Conservation (phyloP, 768 basidiomycete genomes). For the Boletus coccyginus region DNA sequence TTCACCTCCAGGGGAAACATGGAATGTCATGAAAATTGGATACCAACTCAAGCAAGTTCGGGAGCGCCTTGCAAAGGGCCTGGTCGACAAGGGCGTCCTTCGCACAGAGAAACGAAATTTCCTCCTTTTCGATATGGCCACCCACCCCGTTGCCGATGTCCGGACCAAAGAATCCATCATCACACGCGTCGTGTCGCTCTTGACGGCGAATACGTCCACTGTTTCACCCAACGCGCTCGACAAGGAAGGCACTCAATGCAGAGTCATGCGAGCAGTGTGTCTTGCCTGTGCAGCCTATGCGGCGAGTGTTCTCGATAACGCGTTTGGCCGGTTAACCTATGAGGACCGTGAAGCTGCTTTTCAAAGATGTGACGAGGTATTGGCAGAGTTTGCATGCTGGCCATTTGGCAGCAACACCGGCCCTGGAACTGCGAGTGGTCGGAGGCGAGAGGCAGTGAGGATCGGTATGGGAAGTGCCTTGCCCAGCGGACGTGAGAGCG, state of each 20-base stretch:
- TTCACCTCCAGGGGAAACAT: slow-evolving; percentile 80
- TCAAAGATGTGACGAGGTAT: slow-evolving; percentile 88
- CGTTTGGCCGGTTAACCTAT: slow-evolving; percentile 82
- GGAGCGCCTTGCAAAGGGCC: slow-evolving; percentile 93
- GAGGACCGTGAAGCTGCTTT: slow-evolving; percentile 95
- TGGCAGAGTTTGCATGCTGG: slow-evolving; percentile 89
- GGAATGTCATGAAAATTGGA: slow-evolving; percentile 99
- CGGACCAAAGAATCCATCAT: slow-evolving; percentile 87
- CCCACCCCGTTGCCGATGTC: slow-evolving; percentile 93
- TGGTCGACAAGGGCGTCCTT: slow-evolving; percentile 98
- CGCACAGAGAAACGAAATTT: slow-evolving; percentile 99
- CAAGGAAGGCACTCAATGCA: slow-evolving; percentile 77
- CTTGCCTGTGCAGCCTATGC: slow-evolving; percentile 92
- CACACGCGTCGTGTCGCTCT: slow-evolving; percentile 67
- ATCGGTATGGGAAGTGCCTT: slow-evolving; percentile 56
- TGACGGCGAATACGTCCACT: slow-evolving; percentile 80
- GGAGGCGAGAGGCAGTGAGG: slow-evolving; percentile 42
- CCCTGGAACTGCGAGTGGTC: slow-evolving; percentile 33
- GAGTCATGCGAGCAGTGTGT: slow-evolving; percentile 76
- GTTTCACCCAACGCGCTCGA: slow-evolving; percentile 74
- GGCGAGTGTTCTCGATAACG: slow-evolving; percentile 93
- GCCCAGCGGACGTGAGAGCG: slow-evolving; percentile 57
- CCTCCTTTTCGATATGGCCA: slow-evolving; percentile 99
- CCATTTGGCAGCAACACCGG: slow-evolving; percentile 62
- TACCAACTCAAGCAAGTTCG: slow-evolving; percentile 99